A percentile compares a stretch with the other conserved stretches of the same genome.
phyloP scores from a whole-genome alignment of 345 rosid species.

The Ailanthus altissimus region DNA sequence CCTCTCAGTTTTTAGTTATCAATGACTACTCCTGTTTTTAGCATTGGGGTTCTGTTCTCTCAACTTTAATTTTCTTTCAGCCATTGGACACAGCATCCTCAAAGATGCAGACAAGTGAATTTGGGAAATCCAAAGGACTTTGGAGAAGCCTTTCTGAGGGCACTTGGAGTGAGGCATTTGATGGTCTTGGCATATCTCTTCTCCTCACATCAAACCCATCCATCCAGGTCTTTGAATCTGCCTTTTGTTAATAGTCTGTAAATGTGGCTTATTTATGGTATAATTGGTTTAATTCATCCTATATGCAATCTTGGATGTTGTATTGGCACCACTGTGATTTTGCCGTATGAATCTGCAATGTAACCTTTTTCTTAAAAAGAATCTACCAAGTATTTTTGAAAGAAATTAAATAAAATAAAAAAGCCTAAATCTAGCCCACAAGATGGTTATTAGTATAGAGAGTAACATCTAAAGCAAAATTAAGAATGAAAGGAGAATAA shows the following conservation, averaged over 20 bases:
- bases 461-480: background rate
- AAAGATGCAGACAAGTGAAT: conserved; percentile 93
- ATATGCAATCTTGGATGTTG: background rate
- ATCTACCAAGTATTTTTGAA: no score
- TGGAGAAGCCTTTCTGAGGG: conserved; percentile 76
- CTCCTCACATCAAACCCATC: conserved; percentile 91
- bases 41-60: background rate
- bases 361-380: no score
- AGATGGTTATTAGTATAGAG: background rate
- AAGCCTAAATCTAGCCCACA: background rate
- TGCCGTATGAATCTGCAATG: background rate
- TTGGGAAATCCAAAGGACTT: conserved; percentile 92
- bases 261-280: background rate
- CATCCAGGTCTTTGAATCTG: conserved; percentile 62
- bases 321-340: background rate
- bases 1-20: background rate
- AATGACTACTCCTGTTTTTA: background rate
- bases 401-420: background rate
- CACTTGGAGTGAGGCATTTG: conserved; percentile 74
- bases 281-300: background rate
- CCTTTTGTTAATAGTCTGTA: background rate
- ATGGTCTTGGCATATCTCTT: conserved; percentile 92
- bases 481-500: background rate
- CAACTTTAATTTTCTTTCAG: conserved; percentile 41
- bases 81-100: conserved; percentile 96